phyloP scores from a whole-genome alignment of 2,329 filamentous ascomycete species.

The Xylariaceae sp. region DNA sequence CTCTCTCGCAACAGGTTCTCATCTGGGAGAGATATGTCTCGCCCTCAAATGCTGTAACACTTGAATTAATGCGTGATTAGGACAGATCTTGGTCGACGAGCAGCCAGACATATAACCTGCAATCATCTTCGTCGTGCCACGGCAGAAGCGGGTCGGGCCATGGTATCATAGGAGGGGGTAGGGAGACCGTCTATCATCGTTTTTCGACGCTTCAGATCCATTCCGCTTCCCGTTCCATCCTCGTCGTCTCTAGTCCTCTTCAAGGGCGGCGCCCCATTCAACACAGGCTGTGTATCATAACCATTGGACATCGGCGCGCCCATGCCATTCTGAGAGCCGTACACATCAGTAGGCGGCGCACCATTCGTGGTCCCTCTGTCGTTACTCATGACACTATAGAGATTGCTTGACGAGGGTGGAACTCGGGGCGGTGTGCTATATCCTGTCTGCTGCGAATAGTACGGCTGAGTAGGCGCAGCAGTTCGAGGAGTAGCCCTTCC shows the following conservation, averaged over 20 bases:
- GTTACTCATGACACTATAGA: slow-evolving; percentile 88
- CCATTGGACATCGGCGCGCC: slow-evolving; percentile 51
- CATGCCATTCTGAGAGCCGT: slow-evolving; percentile 62
- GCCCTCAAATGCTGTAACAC: slow-evolving; percentile 18
- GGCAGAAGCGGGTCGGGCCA: slow-evolving; percentile 43
- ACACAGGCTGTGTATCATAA: slow-evolving; percentile 58
- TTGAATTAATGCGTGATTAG: slow-evolving; percentile 16
- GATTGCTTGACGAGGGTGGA: slow-evolving; percentile 66
- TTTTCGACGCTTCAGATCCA: slow-evolving; percentile 74
- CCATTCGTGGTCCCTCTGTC: slow-evolving; percentile 66
- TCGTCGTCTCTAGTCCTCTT: slow-evolving; percentile 55
- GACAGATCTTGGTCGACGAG: slow-evolving; percentile 3
- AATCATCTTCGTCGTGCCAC: slow-evolving; percentile 33
- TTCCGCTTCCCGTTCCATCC: slow-evolving; percentile 57
- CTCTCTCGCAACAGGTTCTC: slow-evolving; percentile 14
- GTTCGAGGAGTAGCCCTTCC: slow-evolving; percentile 84
- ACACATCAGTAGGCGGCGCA: slow-evolving; percentile 63
- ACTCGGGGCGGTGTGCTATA: slow-evolving; percentile 78
- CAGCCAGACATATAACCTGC: not conserved
- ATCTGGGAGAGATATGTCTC: slow-evolving; percentile 15
- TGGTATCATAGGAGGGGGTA: slow-evolving; percentile 44
- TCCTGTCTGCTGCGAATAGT: slow-evolving; percentile 64
- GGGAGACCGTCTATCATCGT: slow-evolving; percentile 63
- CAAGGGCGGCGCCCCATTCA: slow-evolving; percentile 57
- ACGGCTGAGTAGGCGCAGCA: slow-evolving; percentile 63